Evolutionary conservation across 2,329 filamentous ascomycete species (phyloP).

Genomic region (Septoria linicola): DNA sequence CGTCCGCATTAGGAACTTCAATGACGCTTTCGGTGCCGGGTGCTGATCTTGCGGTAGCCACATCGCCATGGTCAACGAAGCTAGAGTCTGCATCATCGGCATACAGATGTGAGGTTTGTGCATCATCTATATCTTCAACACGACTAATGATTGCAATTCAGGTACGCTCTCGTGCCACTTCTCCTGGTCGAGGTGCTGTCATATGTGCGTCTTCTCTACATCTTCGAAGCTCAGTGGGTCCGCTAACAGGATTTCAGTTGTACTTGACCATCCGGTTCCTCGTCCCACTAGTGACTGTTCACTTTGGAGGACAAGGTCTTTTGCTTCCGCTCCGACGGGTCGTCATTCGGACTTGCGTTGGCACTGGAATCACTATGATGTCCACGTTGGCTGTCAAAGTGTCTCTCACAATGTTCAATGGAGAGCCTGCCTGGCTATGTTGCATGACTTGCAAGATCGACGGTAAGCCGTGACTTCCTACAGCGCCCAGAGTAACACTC

Average conservation of each 20-base stretch:
- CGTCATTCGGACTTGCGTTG: constrained; percentile 21
- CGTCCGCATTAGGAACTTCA: too few species aligned
- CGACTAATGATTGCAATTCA: too few species aligned
- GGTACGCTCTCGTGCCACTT: constrained; percentile 22
- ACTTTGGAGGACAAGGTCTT: constrained; percentile 21
- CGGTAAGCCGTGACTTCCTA: constrained; percentile 4
- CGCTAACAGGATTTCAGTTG: constrained; percentile 16
- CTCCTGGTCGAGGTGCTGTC: constrained; percentile 23
- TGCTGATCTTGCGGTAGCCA: constrained; percentile 11
- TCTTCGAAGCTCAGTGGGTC: background rate
- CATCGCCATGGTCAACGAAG: constrained; percentile 19
- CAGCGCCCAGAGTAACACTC: background rate
- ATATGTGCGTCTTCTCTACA: constrained; percentile 17
- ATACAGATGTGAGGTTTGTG: background rate
- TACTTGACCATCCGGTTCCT: constrained; percentile 27
- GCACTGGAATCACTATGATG: constrained; percentile 22
- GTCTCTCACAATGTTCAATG: constrained; percentile 26
- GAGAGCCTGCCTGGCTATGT: constrained; percentile 27
- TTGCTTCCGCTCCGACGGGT: constrained; percentile 20
- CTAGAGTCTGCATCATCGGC: constrained; percentile 19
- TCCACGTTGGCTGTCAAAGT: constrained; percentile 25
- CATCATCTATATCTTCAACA: constrained; percentile 19
- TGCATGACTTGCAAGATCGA: constrained; percentile 29
- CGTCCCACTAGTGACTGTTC: constrained; percentile 23
- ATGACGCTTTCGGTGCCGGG: background rate